Conservation (phyloP, 495 filamentous ascomycete genomes). For the Aspergillus kassunensis region DNA sequence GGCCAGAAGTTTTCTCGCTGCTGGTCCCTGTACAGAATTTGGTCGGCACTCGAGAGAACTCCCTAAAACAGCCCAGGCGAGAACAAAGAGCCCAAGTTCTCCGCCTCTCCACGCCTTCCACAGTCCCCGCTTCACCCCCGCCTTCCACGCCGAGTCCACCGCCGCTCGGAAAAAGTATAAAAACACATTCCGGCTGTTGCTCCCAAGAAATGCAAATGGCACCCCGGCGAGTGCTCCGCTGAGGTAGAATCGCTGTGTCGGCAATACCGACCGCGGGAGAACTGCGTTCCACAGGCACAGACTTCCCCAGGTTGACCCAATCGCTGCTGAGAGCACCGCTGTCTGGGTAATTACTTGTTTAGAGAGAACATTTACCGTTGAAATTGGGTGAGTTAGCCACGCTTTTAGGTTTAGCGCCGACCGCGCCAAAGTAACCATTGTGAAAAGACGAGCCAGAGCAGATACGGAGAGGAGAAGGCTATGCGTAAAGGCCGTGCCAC, state of each 20-base stretch:
- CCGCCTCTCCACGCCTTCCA: conserved; percentile 78
- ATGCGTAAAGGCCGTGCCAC: conserved; percentile 76
- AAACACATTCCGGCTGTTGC: conserved; percentile 59
- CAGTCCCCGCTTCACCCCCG: conserved; percentile 77
- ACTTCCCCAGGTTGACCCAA: conserved; percentile 79
- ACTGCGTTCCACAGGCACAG: conserved; percentile 81
- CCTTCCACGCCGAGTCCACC: conserved; percentile 83
- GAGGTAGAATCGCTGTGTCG: conserved; percentile 80
- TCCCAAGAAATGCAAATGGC: conserved; percentile 66
- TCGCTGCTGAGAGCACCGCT: conserved; percentile 68
- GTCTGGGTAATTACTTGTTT: conserved; percentile 61
- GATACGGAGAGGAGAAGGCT: conserved; percentile 81
- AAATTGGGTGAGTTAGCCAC: conserved; percentile 62
- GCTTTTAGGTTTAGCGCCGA: conserved; percentile 61
- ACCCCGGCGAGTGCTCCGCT: conserved; percentile 80
- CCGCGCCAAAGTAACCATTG: conserved; percentile 64
- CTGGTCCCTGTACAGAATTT: conserved; percentile 59
- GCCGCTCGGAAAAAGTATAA: conserved; percentile 69
- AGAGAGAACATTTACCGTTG: conserved; percentile 59
- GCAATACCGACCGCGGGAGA: conserved; percentile 69
- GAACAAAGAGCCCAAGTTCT: conserved; percentile 77
- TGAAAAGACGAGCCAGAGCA: conserved; percentile 68
- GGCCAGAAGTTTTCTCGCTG: conserved; percentile 67
- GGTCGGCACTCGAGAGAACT: conserved; percentile 71
- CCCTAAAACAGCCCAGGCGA: conserved; percentile 71